Evolutionary conservation across 805 yeast species (phyloP).

Genomic region (Starmerella lactis-condensi): DNA sequence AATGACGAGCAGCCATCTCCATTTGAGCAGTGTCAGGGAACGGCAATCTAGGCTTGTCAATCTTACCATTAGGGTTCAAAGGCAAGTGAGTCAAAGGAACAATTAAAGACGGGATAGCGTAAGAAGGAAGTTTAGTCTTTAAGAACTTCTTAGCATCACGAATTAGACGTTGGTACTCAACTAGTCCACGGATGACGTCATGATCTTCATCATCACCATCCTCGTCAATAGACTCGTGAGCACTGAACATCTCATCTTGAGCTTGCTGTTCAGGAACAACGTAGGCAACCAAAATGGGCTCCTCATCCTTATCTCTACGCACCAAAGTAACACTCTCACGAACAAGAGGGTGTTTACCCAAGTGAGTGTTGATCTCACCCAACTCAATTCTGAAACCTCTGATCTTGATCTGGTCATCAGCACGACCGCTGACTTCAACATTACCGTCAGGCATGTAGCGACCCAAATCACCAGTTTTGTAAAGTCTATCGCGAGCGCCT

Average conservation of each 20-base stretch:
- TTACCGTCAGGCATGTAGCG: constrained; percentile 93
- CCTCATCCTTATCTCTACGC: constrained; percentile 78
- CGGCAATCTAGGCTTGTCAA: constrained; percentile 91
- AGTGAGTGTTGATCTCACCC: constrained; percentile 95
- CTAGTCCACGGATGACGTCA: constrained; percentile 62
- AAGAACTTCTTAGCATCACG: constrained; percentile 66
- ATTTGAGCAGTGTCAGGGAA: constrained; percentile 84
- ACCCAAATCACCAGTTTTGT: constrained; percentile 95
- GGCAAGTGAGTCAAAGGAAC: constrained; percentile 78
- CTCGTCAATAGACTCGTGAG: constrained; percentile 26
- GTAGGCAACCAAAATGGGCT: constrained; percentile 76
- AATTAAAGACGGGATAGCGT: constrained; percentile 82
- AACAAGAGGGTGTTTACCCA: constrained; percentile 80
- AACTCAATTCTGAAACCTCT: constrained; percentile 96
- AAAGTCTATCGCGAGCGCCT: constrained; percentile 89
- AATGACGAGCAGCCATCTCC: constrained; percentile 45
- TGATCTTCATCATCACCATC: constrained; percentile 27
- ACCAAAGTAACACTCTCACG: constrained; percentile 88
- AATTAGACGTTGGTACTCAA: constrained; percentile 55
- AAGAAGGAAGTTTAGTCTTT: constrained; percentile 74
- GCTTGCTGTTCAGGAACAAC: constrained; percentile 59
- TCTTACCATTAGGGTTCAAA: constrained; percentile 93
- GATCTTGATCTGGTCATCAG: constrained; percentile 95
- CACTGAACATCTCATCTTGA: constrained; percentile 28
- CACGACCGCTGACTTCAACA: constrained; percentile 96